Conservation (phyloP, 1,284 basidiomycete genomes). For the Ganoderma boninense region DNA sequence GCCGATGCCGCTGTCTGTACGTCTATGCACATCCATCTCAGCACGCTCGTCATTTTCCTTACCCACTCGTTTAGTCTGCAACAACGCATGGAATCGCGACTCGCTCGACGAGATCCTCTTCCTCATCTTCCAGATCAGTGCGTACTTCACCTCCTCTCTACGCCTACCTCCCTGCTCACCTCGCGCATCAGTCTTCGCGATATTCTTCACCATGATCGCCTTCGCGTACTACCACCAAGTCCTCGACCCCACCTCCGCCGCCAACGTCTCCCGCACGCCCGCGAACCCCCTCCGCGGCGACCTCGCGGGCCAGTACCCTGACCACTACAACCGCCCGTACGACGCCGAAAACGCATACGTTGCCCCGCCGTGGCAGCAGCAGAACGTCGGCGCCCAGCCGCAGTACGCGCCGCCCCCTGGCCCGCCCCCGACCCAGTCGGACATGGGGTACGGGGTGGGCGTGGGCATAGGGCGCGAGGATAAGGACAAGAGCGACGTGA, state of each 20-base stretch:
- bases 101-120: constrained; percentile 70
- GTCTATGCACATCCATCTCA: constrained; percentile 31
- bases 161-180: neutral
- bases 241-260: constrained; percentile 63
- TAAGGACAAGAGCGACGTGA: constrained; percentile 33
- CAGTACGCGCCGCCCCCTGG: constrained; percentile 54
- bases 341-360: constrained; percentile 34
- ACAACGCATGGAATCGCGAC: constrained; percentile 59
- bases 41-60: constrained; percentile 13
- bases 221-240: constrained; percentile 78
- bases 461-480: constrained; percentile 31
- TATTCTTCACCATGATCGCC: constrained; percentile 66
- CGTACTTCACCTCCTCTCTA: constrained; percentile 27
- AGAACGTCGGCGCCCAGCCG: constrained; percentile 11
- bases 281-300: constrained; percentile 13
- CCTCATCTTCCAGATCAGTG: constrained; percentile 61
- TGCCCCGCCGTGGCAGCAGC: constrained; percentile 47
- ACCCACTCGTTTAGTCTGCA: constrained; percentile 56
- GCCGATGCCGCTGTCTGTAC: constrained; percentile 55
- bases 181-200: constrained; percentile 52
- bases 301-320: constrained; percentile 39
- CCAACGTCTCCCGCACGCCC: constrained; percentile 46
- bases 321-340: constrained; percentile 53
- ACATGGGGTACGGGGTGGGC: constrained; percentile 41
- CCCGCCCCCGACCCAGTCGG: constrained; percentile 49